Evolutionary conservation across 345 rosid species (phyloP).

Genomic region (Bruguiera sexangula): DNA sequence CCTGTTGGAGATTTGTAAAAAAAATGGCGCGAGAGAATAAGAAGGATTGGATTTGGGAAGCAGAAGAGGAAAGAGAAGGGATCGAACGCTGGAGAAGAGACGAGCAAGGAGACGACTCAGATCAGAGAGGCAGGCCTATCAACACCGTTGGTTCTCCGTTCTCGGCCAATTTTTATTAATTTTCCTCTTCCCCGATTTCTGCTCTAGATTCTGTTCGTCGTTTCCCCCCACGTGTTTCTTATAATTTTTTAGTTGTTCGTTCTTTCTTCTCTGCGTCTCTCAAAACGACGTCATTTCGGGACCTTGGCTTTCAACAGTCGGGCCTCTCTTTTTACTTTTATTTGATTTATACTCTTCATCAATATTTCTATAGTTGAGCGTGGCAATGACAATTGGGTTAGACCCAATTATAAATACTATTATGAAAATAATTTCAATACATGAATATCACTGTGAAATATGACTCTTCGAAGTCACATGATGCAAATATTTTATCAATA

Average conservation of each 20-base stretch:
- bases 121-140: slow-evolving; percentile 53
- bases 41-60: slow-evolving; percentile 40
- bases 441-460: no score
- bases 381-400: no score
- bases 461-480: no score
- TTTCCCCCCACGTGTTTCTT: slow-evolving; percentile 17
- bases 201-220: not conserved
- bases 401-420: no score
- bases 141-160: slow-evolving; percentile 58
- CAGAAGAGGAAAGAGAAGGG: slow-evolving; percentile 38
- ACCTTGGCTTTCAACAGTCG: no score
- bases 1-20: slow-evolving; percentile 27
- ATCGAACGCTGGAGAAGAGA: slow-evolving; percentile 96
- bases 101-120: slow-evolving; percentile 55
- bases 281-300: slow-evolving; percentile 6
- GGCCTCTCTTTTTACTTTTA: no score
- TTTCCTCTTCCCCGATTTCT: slow-evolving; percentile 3
- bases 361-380: no score
- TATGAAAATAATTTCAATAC: no score
- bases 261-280: no score
- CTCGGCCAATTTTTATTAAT: not conserved
- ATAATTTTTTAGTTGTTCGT: no score
- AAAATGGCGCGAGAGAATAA: slow-evolving; percentile 66
- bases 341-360: no score
- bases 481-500: no score